These are phyloP conservation scores for Coemansia sp. DNA, from an alignment of 192 early-diverging fungal species.

Conservation along the genomic window DNA sequence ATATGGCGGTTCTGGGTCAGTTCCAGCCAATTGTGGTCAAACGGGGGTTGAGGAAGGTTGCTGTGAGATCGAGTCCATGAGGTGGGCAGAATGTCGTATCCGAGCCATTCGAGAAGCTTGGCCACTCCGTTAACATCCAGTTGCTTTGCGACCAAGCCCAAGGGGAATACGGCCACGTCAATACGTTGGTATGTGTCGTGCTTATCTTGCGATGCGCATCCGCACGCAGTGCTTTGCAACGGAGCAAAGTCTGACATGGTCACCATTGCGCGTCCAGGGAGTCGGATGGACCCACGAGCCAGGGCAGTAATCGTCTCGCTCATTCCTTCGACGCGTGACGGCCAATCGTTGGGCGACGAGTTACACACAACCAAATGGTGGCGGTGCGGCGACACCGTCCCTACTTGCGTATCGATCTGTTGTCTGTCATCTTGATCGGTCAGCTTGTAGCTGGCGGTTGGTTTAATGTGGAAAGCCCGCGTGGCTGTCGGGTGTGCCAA, in stretches of 20 bases:
- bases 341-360: constrained; percentile 44
- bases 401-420: constrained; percentile 23
- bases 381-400: constrained; percentile 38
- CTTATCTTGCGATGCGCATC: background rate
- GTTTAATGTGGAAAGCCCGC: background rate
- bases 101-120: constrained; percentile 31
- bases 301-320: constrained; percentile 39
- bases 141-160: constrained; percentile 37
- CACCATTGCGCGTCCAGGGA: constrained; percentile 48
- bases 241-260: constrained; percentile 51
- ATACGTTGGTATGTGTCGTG: constrained; percentile 21
- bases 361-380: constrained; percentile 51
- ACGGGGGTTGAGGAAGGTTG: constrained; percentile 21
- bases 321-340: constrained; percentile 43
- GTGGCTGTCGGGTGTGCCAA: background rate
- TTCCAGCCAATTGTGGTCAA: constrained; percentile 49
- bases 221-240: constrained; percentile 4
- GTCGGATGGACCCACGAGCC: constrained; percentile 30
- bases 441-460: constrained; percentile 3
- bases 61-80: constrained; percentile 24
- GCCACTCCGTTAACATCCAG: constrained; percentile 32
- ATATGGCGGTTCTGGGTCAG: constrained; percentile 43
- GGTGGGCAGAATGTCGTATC: constrained; percentile 28
- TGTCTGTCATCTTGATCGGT: background rate
- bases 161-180: constrained; percentile 46